Base-by-base conservation (phyloP, 192 early-diverging fungal species). In the Ambispora gerdemannii region DNA sequence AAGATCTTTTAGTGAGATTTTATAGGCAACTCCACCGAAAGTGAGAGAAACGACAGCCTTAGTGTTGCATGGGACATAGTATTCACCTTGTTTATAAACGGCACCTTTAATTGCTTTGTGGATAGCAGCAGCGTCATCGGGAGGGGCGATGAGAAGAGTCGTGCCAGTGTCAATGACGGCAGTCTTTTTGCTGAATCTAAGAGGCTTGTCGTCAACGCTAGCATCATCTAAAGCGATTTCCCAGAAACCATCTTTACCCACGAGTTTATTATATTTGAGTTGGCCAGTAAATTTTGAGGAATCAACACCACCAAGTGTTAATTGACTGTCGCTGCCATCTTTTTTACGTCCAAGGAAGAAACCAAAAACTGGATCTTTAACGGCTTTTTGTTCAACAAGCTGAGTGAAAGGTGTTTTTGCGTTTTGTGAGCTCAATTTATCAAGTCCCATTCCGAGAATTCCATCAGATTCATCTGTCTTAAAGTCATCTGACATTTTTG, bases 401-500 rank as follows among this genome's bases (percentile, higher is more conserved):
- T 82, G 83, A 52, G 84, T 79, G n/a, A 86, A 75, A 50, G 83
- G 83, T 30, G 79, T 80, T 31, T 73, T 63, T 4, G 70, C 60
- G 27, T 70, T 72, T 47, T 38, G 17, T 15, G 70, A 36, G 1
- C 71, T 72, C 4, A 77, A 53, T 0, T 36, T 52, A 31, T 85
- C 75, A 76, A 83, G 85, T 17, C 78, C 85, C 6, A 89, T 78
- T 22, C 87, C 87, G 0, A 87, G 38, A 25, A 89, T 73, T 10
- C 87, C 87, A 60, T 87, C 86, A 22, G 81, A 81, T 2, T 72
- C 76, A 53, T 80, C 81, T 11, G 63, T 50, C 30, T 72, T 67
- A 58, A 86, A 89, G 0, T 73, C 72, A 3, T 68, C 62, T 3
- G 84, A 84, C 43, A 81, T 79, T 27, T 73, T 78, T 58, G 75